Evolutionary conservation across 768 basidiomycete genomes (phyloP).

Genomic region (Russula compacta): DNA sequence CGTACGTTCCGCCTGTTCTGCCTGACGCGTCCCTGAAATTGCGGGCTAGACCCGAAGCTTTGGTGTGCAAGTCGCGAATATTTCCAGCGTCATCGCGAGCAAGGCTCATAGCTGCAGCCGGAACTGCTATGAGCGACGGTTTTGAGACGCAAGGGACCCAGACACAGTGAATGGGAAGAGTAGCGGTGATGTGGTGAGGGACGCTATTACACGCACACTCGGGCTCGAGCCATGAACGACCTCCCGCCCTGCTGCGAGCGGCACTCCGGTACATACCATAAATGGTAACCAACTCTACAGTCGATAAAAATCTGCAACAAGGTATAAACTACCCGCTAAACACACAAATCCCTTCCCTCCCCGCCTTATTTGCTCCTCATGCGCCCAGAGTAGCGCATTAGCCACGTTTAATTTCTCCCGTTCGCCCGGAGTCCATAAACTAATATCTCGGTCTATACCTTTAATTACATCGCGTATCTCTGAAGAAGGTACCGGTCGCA

Average conservation of each 20-base stretch:
- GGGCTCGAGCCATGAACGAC: background rate
- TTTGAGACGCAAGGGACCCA: background rate
- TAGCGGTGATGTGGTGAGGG: background rate
- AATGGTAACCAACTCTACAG: background rate
- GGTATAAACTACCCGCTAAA: slow-evolving; percentile 86
- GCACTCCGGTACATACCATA: background rate
- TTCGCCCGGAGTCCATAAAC: slow-evolving; percentile 37
- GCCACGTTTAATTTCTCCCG: slow-evolving; percentile 29
- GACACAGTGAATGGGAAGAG: background rate
- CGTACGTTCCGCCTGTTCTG: slow-evolving; percentile 1
- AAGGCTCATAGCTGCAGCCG: background rate
- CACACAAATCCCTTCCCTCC: slow-evolving; percentile 43
- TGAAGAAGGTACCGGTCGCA: slow-evolving; percentile 48
- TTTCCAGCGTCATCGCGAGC: slow-evolving; percentile 2
- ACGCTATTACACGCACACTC: background rate
- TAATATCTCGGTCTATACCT: slow-evolving; percentile 35
- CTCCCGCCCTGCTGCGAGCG: background rate
- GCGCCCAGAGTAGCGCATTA: slow-evolving; percentile 42
- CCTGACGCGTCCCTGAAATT: slow-evolving; percentile 10
- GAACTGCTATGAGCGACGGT: background rate
- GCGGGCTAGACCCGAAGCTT: background rate
- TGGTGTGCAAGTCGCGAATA: background rate
- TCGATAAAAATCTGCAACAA: slow-evolving; percentile 89
- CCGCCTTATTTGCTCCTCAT: slow-evolving; percentile 14
- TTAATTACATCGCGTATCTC: slow-evolving; percentile 41